Base-by-base conservation (phyloP, 352 stramenopile species). In the Phytophthora pistaciae region DNA sequence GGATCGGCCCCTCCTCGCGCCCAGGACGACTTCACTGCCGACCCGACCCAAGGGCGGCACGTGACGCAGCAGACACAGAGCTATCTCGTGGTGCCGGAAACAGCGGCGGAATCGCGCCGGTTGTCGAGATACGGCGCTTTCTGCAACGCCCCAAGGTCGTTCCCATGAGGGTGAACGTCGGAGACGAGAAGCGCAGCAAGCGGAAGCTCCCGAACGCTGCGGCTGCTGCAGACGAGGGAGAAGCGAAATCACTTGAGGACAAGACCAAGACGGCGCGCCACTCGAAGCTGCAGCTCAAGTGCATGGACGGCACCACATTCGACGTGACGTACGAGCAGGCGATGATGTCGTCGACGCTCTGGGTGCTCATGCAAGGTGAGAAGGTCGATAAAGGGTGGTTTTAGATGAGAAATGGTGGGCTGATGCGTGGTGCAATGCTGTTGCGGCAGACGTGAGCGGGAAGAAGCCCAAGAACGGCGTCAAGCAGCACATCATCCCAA, bases 331-430 rank as follows among this genome's bases (percentile, higher is more conserved):
- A 93, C 55, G 82, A 94, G 52, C 84, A 94, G 66, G 87, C 87
- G 64, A 94, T 94, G 87, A 94, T 94, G 87, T 94, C 87, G 31
- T 93, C 87, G 18, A 94, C 85, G 59, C 76, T 94, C 13, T 94
- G 87, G 87, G 91, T 91, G 70, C 70, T 94, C 6, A 68, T 94
- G 54, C 85, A 94, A 77, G 82, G 83, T 89, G 25, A 56, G 44
- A 10, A 23, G 6, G 21, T 3, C 8, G 16, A 5, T 36, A 14
- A 0, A 16, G 13, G 16, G 11, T 13, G 42, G 10, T 25, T 21
- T 18, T 9, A 49, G 4, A 11, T 52, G n/a, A 16, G 7, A 11
- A 56, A 8, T 0, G 60, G 36, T 48, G 27, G 8, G 52, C 38
- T 71, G 10, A 68, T 55, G 46, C 3, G 46, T n/a, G 40, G 3